These are phyloP conservation scores for Phytophthora brassicae DNA, from an alignment of 352 stramenopile species.

Conservation along the genomic window DNA sequence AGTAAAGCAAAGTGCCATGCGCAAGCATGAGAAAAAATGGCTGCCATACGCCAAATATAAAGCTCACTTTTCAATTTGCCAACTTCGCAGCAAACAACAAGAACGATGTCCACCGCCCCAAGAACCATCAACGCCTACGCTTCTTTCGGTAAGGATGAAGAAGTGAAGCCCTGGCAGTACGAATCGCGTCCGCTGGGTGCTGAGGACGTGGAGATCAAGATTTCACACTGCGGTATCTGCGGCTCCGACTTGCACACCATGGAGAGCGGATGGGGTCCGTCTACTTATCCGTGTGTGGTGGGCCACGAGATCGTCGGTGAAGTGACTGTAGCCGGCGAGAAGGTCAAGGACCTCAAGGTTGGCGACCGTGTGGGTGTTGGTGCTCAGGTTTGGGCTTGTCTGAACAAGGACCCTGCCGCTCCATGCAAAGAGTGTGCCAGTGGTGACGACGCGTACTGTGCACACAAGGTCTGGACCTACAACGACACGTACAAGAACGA, in stretches of 20 bases:
- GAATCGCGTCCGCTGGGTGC: slow-evolving; percentile 41
- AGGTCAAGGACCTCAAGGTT: slow-evolving; percentile 64
- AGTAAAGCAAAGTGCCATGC: slow-evolving; percentile 17
- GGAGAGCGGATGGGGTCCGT: slow-evolving; percentile 46
- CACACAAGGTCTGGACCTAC: slow-evolving; percentile 52
- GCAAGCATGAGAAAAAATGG: slow-evolving; percentile 4
- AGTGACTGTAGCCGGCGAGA: slow-evolving; percentile 35
- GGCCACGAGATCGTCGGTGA: slow-evolving; percentile 67
- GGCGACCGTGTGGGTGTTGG: slow-evolving; percentile 88
- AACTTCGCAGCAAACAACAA: slow-evolving; percentile 3
- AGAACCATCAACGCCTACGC: slow-evolving; percentile 51
- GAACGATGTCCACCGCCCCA: slow-evolving; percentile 27
- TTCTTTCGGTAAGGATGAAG: slow-evolving; percentile 34
- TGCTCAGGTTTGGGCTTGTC: slow-evolving; percentile 72
- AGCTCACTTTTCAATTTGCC: slow-evolving; percentile 17
- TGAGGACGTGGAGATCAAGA: slow-evolving; percentile 62
- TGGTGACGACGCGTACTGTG: slow-evolving; percentile 68
- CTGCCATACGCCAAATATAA: not conserved
- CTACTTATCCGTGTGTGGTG: slow-evolving; percentile 48
- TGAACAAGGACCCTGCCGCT: slow-evolving; percentile 47
- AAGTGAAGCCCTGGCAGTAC: slow-evolving; percentile 47
- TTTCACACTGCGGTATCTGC: slow-evolving; percentile 66
- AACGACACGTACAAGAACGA: slow-evolving; percentile 49
- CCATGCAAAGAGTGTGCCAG: slow-evolving; percentile 62
- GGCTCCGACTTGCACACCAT: slow-evolving; percentile 62